phyloP scores from a whole-genome alignment of 768 basidiomycete genomes.

The Paxillus ammoniavirescens region DNA sequence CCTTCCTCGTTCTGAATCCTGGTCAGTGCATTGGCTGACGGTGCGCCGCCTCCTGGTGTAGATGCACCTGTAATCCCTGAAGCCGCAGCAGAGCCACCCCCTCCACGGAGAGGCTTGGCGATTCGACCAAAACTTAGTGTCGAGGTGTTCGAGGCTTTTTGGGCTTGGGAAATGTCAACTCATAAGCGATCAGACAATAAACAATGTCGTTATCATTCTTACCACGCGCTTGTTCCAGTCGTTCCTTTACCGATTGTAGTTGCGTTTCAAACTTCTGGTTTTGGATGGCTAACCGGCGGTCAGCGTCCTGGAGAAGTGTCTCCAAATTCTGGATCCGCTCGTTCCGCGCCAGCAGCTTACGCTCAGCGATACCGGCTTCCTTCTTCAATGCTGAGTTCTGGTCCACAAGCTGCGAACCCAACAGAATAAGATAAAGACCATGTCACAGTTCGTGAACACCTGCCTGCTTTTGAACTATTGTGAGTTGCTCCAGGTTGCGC shows the following conservation, averaged over 20 bases:
- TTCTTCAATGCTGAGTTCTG: constrained; percentile 97
- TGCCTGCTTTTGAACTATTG: constrained; percentile 96
- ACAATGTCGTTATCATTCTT: constrained; percentile 28
- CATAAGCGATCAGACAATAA: constrained; percentile 15
- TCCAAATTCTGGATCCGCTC: constrained; percentile 98
- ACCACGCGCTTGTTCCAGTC: constrained; percentile 93
- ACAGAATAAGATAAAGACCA: constrained; percentile 8
- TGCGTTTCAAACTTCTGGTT: constrained; percentile 96
- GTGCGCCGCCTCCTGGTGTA: constrained; percentile 41
- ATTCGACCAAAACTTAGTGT: constrained; percentile 89
- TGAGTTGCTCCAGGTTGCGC: constrained; percentile 93
- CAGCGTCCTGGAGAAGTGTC: constrained; percentile 87
- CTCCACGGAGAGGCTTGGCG: constrained; percentile 94
- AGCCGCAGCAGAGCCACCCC: constrained; percentile 60
- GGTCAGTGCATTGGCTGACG: constrained; percentile 61
- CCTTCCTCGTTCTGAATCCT: constrained; percentile 82
- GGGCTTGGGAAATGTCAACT: constrained; percentile 46
- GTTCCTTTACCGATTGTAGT: constrained; percentile 86
- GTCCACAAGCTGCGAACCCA: constrained; percentile 78
- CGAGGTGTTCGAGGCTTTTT: constrained; percentile 71
- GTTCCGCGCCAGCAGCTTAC: constrained; percentile 93
- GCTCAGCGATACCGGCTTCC: constrained; percentile 94
- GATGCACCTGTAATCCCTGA: constrained; percentile 41
- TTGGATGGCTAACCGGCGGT: constrained; percentile 86
- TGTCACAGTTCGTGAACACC: constrained; percentile 14